These are phyloP conservation scores for Phytophthora agathidicida DNA, from an alignment of 352 stramenopile species.

Conservation along the genomic window DNA sequence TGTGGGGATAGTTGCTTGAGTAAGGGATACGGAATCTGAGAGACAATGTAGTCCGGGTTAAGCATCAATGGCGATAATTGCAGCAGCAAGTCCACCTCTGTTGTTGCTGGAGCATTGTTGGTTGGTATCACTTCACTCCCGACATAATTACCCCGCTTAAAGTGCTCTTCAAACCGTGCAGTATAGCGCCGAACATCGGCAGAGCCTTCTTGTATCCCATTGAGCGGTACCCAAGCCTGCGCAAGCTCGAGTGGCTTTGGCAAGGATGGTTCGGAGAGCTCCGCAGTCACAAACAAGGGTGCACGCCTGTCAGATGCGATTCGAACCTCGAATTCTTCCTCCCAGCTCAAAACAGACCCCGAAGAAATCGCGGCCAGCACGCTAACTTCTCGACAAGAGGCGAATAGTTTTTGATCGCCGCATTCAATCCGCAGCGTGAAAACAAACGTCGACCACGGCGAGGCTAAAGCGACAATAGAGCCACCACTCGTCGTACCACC, in stretches of 20 bases:
- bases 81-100: slow-evolving; percentile 64
- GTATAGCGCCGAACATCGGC: slow-evolving; percentile 24
- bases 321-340: slow-evolving; percentile 73
- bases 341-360: slow-evolving; percentile 50
- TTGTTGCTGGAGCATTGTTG: slow-evolving; percentile 13
- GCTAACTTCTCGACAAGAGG: slow-evolving; percentile 51
- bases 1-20: slow-evolving; percentile 35
- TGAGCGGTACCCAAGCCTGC: slow-evolving; percentile 40
- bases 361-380: slow-evolving; percentile 41
- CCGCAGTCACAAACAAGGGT: slow-evolving; percentile 50
- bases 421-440: slow-evolving; percentile 59
- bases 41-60: slow-evolving; percentile 45
- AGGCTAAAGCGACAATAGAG: slow-evolving; percentile 10
- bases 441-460: slow-evolving; percentile 40
- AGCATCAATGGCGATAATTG: slow-evolving; percentile 66
- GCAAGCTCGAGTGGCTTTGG: slow-evolving; percentile 52
- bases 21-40: slow-evolving; percentile 28
- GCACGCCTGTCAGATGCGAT: slow-evolving; percentile 33
- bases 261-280: slow-evolving; percentile 45
- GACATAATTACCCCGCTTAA: slow-evolving; percentile 39
- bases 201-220: slow-evolving; percentile 45
- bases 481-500: slow-evolving; percentile 11
- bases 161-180: slow-evolving; percentile 57
- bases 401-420: slow-evolving; percentile 44
- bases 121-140: not conserved